Base-by-base conservation (phyloP, 2,329 filamentous ascomycete genomes). In the Ustulina deusta region DNA sequence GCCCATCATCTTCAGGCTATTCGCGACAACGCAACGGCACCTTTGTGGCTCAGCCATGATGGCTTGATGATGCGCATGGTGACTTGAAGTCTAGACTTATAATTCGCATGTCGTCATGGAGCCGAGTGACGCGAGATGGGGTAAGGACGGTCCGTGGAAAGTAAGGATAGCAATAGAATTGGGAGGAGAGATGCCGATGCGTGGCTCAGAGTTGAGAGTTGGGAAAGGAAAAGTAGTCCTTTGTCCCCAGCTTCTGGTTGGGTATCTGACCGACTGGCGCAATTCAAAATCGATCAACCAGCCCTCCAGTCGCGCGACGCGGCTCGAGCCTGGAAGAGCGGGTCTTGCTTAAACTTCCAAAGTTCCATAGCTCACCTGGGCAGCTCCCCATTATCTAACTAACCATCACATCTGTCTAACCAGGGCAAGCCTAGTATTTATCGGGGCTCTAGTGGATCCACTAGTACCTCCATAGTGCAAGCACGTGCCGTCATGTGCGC, bases 31-130 rank as follows among this genome's bases (percentile, higher is more conserved):
- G 34, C 40, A n/a, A 65, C 80, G 83, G 71, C 83, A 92, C 91
- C 94, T 82, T 93, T 94, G 84, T 97, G 95, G 79, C 92, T 95
- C 77, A 98, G 90, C 94, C 95, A 98, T 79, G 92, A 90, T 74
- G 95, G 95, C 88, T 97, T 97, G 81, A 97, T 93, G 82, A 97
- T 89, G 84, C 90, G 91, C 92, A 95, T 94, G 73, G 70, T 82
- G 75, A 74, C 65, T 73, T 58, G 64, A 63, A 66, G 63, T 65
- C 63, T 69, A 71, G 65, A 42, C 63, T 70, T 68, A 62, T 70
- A 71, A 70, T 74, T 75, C 74, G 76, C 77, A 79, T 79, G 67
- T 78, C 77, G 74, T 58, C 69, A 75, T 73, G 65, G 61, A 61
- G 27, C 10, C 10, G 60, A 40, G 13, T 25, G 17, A 13, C 52